Evolutionary conservation across 2,329 filamentous ascomycete species (phyloP).

Genomic region (Aspergillus aculeatinus): DNA sequence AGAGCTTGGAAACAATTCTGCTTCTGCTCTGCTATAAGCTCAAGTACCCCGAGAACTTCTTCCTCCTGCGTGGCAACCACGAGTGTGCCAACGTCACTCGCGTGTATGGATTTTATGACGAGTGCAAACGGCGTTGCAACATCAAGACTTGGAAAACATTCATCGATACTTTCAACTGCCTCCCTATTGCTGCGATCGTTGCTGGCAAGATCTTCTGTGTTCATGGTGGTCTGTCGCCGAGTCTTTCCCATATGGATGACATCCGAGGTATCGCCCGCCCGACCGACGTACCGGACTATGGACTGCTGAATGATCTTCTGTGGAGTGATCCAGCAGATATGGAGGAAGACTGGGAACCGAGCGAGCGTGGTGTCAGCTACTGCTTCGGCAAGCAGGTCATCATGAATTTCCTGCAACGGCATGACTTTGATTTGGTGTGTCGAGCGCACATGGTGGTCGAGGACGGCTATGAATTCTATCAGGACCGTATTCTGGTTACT

Average conservation of each 20-base stretch:
- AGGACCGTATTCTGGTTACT: constrained; percentile 88
- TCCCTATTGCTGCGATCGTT: constrained; percentile 94
- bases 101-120: constrained; percentile 97
- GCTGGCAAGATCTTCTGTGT: constrained; percentile 98
- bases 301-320: constrained; percentile 86
- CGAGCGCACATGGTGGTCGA: constrained; percentile 99
- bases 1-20: constrained; percentile 91
- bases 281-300: constrained; percentile 96
- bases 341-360: constrained; percentile 97
- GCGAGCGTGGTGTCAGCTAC: constrained; percentile 94
- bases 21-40: constrained; percentile 94
- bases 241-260: constrained; percentile 94
- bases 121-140: constrained; percentile 94
- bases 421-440: constrained; percentile 97
- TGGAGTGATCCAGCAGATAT: constrained; percentile 99
- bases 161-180: constrained; percentile 91
- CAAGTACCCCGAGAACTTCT: constrained; percentile 97
- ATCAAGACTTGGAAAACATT: constrained; percentile 99
- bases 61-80: constrained; percentile 89
- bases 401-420: constrained; percentile 86
- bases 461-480: constrained; percentile 98
- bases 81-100: constrained; percentile 95
- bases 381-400: constrained; percentile 99
- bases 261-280: constrained; percentile 94
- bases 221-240: constrained; percentile 89